Evolutionary conservation across 2,329 filamentous ascomycete genomes (phyloP), one percentile per base, ranked within the genome.

Genomic region (Fusarium coffeatum): DNA sequence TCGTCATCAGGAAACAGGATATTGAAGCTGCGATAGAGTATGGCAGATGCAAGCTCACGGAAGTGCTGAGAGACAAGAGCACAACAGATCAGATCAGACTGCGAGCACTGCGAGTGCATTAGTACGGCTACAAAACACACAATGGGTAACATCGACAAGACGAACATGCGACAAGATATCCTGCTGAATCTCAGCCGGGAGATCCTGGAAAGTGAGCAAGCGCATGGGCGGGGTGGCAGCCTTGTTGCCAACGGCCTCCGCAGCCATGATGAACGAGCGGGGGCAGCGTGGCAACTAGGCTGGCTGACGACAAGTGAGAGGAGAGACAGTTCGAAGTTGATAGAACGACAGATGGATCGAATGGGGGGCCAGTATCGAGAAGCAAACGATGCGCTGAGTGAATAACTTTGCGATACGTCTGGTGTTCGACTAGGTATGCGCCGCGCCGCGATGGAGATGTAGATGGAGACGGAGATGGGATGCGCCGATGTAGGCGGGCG

Each of bases 1-100:
- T 89, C 86, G 55, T 88, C 85, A 62, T 89, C 86, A n/a, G 86
- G 84, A 73, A 90, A 89, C 56, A 88, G 80, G 66, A 90, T 88
- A 72, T 85, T 81, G 74, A 90, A 88, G 59, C 81, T 85, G 64
- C 87, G 86, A 75, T 90, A 91, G 18, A 91, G 79, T 64, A 87
- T 81, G 42, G 85, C 79, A 47, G 88, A 85, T 48, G 88, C 87
- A 28, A 90, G 80, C 40, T 88, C 83, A 69, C 85, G 85, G 72
- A 89, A 88, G 59, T 85, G 83, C 62, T 79, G 85, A 46, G 85
- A 89, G 61, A 89, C 88, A 34, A 89, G 83, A 16, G 87, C 84
- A 53, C 90, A 81, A 65, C 83, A 86, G 59, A 89, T 85, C 53
- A 88, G 83, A 63, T 89, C 87, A 68, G 76, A 75, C 64, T 84